Base-by-base conservation (phyloP, 2,329 filamentous ascomycete species). In the Fusarium longipes region DNA sequence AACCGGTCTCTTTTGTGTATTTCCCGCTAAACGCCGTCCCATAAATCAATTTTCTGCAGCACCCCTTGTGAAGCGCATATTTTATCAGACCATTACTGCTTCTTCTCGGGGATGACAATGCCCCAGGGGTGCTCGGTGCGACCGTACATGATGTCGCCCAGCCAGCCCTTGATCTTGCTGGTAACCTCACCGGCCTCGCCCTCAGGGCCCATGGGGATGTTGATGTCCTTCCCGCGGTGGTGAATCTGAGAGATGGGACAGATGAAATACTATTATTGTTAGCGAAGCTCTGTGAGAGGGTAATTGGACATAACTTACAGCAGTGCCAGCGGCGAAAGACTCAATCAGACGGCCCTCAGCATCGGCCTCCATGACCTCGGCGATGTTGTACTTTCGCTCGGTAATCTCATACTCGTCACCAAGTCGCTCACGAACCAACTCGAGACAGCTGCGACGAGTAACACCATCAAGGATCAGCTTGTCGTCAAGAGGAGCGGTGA, bases 391-490 rank as follows among this genome's bases (percentile, higher is more conserved):
- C 68, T 89, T 88, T 67, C 91, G 84, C 87, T 97, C 94, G 0
- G 95, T 89, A 36, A 97, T 84, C 70, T 94, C 90, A 3, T 89
- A 54, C 66, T 88, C 82, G 32, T 78, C 82, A 2, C 79, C 77
- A 12, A 96, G 79, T 9, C 90, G 83, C 77, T 89, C 83, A 24
- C 86, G 83, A 1, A 87, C 89, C 20, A 97, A 83, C 69, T 95
- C 89, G 33, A 97, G 78, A 20, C 94, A 88, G 72, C 91, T 94
- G 53, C 91, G 85, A 51, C 94, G 85, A n/a, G 93, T 97, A 12
- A 97, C 90, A 67, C 94, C 94, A 65, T 95, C 91, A 5, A 97
- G 84, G 70, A 97, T 97, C 63, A 97, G 85, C 74, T 91, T 88
- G 74, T 93, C 92, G 58, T 91, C 91, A 40, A 97, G 80, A 10